phyloP scores from a whole-genome alignment of 2,329 filamentous ascomycete species.

The Thielaviopsis musarum region DNA sequence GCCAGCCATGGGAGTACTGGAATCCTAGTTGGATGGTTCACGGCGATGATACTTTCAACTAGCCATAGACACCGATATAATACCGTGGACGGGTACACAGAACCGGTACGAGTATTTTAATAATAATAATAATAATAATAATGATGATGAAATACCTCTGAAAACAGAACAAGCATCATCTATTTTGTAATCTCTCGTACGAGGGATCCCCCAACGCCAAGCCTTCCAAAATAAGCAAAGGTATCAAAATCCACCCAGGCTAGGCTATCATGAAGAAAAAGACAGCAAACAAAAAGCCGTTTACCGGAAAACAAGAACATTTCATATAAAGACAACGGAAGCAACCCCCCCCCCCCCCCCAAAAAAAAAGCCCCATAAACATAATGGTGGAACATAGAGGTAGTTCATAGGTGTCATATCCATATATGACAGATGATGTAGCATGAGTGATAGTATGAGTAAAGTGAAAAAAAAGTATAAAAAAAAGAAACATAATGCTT shows the following conservation, averaged over 20 bases:
- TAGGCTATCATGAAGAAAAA: constrained; percentile 1
- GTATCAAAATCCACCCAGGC: constrained; percentile 4
- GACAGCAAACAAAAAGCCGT: background rate
- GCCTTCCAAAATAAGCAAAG: background rate
- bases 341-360: too few relatives aligned
- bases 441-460: background rate
- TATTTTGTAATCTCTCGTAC: background rate
- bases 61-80: background rate
- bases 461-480: background rate
- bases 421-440: background rate
- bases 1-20: constrained; percentile 80
- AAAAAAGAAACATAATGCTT: background rate
- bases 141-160: background rate
- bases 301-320: background rate
- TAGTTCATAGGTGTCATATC: background rate
- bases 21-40: constrained; percentile 56
- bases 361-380: background rate
- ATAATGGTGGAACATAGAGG: background rate
- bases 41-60: background rate
- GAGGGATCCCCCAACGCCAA: background rate
- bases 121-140: background rate
- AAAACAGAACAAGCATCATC: background rate
- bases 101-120: background rate
- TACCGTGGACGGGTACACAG: background rate
- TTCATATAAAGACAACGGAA: background rate